Conservation (phyloP, 768 basidiomycete species). For the Auriculariales sp. region DNA sequence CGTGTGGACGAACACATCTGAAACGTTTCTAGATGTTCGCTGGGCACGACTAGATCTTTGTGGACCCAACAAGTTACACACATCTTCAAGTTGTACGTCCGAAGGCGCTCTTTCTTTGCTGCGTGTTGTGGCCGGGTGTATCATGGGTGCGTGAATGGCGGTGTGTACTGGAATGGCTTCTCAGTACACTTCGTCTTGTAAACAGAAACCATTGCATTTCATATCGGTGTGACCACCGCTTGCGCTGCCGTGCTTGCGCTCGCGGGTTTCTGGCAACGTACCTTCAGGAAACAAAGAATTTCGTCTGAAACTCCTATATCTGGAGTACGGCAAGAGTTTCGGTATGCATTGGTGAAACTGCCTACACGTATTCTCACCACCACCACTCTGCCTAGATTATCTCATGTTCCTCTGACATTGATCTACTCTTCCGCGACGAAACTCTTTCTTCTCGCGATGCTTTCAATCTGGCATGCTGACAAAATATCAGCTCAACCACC, state of each 20-base stretch:
- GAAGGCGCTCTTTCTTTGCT: constrained; percentile 33
- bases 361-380: neutral
- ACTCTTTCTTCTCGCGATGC: constrained; percentile 65
- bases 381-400: constrained; percentile 29
- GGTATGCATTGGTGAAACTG: constrained; percentile 19
- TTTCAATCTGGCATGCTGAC: constrained; percentile 74
- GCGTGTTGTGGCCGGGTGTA: constrained; percentile 49
- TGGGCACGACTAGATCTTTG: constrained; percentile 7
- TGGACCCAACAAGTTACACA: constrained; percentile 9
- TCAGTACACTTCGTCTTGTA: constrained; percentile 1
- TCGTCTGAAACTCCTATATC: constrained; percentile 7
- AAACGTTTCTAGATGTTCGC: constrained; percentile 2
- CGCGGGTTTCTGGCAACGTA: constrained; percentile 18
- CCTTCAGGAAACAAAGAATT: constrained; percentile 10
- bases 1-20: neutral
- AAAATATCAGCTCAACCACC: constrained; percentile 27
- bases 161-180: neutral
- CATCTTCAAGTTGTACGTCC: constrained; percentile 41
- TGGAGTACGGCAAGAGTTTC: constrained; percentile 48
- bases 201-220: constrained; percentile 64
- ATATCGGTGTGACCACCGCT: constrained; percentile 44
- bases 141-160: constrained; percentile 32
- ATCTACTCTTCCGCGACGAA: constrained; percentile 78
- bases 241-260: constrained; percentile 37
- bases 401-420: constrained; percentile 62